Base-by-base conservation (phyloP, 805 yeast genomes). In the Nakazawaea wickerhamii region DNA sequence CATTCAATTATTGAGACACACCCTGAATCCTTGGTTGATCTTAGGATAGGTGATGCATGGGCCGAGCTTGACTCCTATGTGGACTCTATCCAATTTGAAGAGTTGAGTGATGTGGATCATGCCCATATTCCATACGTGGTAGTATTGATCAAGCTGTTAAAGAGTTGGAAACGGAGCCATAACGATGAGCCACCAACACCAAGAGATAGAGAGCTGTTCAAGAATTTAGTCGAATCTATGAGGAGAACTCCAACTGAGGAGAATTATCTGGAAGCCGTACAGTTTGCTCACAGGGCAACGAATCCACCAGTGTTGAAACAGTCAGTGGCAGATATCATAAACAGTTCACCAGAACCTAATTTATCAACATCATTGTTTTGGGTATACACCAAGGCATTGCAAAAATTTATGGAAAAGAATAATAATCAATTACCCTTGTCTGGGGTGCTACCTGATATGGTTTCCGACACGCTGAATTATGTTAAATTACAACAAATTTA, bases 391-490 rank as follows among this genome's bases (percentile, higher is more conserved):
- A 61, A 59, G 31, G 84, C 89, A 0, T 63, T 87, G 38, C 63
- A 69, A 33, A 46, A 50, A 6, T 88, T 79, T 57, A 68, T 78
- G 31, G 59, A 64, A 18, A 53, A 58, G 14, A 54, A 60, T 36
- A 51, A 55, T 3, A 61, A 65, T 1, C 56, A 63, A 4, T 64
- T 86, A n/a, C 95, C 96, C 0, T 59, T 87, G 2, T 69, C 81
- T 3, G 96, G 95, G 0, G 71, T 65, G 0, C 55, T 90, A 5
- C 95, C 96, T 0, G 98, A 90, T 57, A 91, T 91, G 96, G 83
- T 85, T 17, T 76, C 95, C 0, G 77, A 79, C 47, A 81, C 96
- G 0, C 59, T 61, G 7, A 67, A 67, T 43, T 91, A 84, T 57
- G 66, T 82, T 2, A 58, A 53, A 7, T 60, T 91, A 28, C 84